These are phyloP conservation scores for Hansenula lynferdii DNA, from an alignment of 1,139 yeast genomes.

Conservation along the genomic window DNA sequence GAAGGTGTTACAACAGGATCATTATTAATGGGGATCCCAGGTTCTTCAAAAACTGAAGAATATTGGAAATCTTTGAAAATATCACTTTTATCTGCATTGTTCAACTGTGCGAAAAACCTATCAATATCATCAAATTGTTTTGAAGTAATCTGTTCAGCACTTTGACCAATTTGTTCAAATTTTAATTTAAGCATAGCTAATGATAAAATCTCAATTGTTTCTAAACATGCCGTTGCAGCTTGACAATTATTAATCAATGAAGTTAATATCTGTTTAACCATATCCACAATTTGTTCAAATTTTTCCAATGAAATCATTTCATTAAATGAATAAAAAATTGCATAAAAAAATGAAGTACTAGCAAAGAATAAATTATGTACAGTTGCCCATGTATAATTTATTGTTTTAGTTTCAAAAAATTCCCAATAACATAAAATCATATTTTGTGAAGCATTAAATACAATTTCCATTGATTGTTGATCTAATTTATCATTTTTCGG, in stretches of 20 bases:
- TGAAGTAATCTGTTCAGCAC: constrained; percentile 1
- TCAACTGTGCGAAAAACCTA: constrained; percentile 19
- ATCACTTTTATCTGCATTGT: constrained; percentile 11
- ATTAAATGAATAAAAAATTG: constrained; percentile 62
- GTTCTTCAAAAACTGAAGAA: constrained; percentile 5
- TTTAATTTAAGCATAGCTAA: constrained; percentile 67
- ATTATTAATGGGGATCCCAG: too few relatives aligned
- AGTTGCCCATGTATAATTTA: constrained; percentile 92
- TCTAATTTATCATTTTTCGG: constrained; percentile 60
- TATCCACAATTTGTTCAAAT: constrained; percentile 49
- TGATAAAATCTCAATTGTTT: constrained; percentile 65
- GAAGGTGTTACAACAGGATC: too few relatives aligned
- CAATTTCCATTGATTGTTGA: constrained; percentile 46
- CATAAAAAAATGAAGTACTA: constrained; percentile 76
- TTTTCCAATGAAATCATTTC: constrained; percentile 43
- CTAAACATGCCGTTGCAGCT: constrained; percentile 70
- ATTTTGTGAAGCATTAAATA: constrained; percentile 62
- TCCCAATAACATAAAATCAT: constrained; percentile 60
- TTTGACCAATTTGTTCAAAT: constrained; percentile 28
- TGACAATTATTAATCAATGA: constrained; percentile 68
- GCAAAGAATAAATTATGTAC: constrained; percentile 88
- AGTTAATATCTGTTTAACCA: constrained; percentile 56
- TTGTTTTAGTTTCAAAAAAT: constrained; percentile 47
- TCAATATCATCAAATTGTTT: constrained; percentile 20
- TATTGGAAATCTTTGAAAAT: constrained; percentile 10